These are phyloP conservation scores for Trichosanthes cucumerina DNA, from an alignment of 306 rosid species.

Conservation along the genomic window DNA sequence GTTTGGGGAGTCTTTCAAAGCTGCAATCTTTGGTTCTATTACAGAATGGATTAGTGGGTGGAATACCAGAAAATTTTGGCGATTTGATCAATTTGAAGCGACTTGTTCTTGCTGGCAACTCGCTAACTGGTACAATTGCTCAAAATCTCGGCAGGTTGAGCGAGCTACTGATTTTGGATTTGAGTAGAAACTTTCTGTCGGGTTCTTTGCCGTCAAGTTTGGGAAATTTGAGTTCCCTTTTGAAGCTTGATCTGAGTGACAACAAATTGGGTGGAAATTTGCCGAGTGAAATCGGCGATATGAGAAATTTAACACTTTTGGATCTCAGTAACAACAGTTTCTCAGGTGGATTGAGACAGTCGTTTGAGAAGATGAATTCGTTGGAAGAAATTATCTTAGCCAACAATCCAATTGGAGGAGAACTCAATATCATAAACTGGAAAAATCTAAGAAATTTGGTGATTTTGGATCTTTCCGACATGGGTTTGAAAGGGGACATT, in stretches of 20 bases:
- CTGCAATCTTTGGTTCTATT: conserved; percentile 60
- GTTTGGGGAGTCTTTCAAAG: conserved; percentile 46
- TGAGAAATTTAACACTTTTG: conserved; percentile 60
- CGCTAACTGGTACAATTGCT: conserved; percentile 46
- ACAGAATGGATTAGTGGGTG: conserved; percentile 58
- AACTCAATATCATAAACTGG: conserved; percentile 43
- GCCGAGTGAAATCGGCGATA: conserved; percentile 25
- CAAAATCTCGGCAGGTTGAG: conserved; percentile 31
- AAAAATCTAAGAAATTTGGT: conserved; percentile 41
- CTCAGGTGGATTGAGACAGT: conserved; percentile 47
- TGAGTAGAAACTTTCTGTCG: conserved; percentile 59
- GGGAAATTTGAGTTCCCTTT: conserved; percentile 44
- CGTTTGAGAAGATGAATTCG: conserved; percentile 47
- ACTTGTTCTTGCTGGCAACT: conserved; percentile 56
- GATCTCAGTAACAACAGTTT: conserved; percentile 69
- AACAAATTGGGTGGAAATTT: conserved; percentile 49
- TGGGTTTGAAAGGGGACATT: conserved; percentile 59
- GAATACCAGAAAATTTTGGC: conserved; percentile 47
- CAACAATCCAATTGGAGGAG: conserved; percentile 75
- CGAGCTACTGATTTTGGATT: conserved; percentile 57
- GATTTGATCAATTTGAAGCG: conserved; percentile 40
- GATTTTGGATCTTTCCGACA: conserved; percentile 64
- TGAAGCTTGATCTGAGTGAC: conserved; percentile 79
- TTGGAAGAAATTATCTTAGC: conserved; percentile 62
- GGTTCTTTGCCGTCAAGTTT: conserved; percentile 50